Conservation (phyloP, 2,329 filamentous ascomycete species). For the Aspergillus nomiae region DNA sequence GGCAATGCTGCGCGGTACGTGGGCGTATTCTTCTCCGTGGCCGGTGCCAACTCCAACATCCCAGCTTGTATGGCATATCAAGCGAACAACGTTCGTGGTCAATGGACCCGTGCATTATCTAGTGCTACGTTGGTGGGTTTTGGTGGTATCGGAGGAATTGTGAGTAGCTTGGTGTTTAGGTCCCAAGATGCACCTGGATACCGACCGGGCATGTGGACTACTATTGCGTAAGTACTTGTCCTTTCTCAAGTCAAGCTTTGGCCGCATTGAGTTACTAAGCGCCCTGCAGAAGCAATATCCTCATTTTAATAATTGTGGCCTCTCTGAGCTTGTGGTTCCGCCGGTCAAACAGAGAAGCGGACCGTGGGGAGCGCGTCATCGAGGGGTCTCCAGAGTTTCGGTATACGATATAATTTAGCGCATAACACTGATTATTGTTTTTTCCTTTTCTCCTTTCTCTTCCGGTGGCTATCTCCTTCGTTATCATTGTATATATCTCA, state of each 20-base stretch:
- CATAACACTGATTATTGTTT: neutral
- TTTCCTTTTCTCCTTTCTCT: neutral
- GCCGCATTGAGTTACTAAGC: constrained; percentile 4
- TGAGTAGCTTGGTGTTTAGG: constrained; percentile 71
- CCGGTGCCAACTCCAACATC: constrained; percentile 76
- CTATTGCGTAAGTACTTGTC: constrained; percentile 30
- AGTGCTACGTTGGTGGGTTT: constrained; percentile 74
- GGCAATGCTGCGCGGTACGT: constrained; percentile 66
- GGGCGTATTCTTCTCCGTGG: constrained; percentile 72
- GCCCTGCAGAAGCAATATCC: constrained; percentile 32
- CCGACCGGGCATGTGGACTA: constrained; percentile 33
- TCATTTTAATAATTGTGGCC: constrained; percentile 34
- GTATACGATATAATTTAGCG: constrained; percentile 29
- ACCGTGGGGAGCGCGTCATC: constrained; percentile 36
- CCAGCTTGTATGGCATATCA: constrained; percentile 69
- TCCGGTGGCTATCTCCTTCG: neutral
- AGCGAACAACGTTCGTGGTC: constrained; percentile 83
- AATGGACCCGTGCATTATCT: constrained; percentile 83
- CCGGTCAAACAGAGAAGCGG: constrained; percentile 33
- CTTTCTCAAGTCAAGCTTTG: neutral
- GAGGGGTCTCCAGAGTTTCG: constrained; percentile 40
- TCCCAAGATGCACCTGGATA: constrained; percentile 36
- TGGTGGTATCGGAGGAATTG: constrained; percentile 76
- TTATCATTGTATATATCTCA: neutral
- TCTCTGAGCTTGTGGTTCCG: constrained; percentile 35